phyloP scores from a whole-genome alignment of 106 monocot genomes.

The Posidonia australis region DNA sequence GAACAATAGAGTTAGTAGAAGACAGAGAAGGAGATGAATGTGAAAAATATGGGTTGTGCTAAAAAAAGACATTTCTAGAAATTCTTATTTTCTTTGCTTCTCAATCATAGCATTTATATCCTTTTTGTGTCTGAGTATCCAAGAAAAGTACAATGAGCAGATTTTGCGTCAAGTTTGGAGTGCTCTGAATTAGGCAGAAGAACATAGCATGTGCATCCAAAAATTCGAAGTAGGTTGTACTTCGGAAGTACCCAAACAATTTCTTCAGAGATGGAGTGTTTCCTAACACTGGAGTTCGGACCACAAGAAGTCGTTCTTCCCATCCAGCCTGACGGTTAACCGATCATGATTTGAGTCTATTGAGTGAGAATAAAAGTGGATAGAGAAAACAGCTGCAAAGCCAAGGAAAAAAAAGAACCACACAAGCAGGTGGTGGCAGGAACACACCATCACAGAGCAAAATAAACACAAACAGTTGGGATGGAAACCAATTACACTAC shows the following conservation, averaged over 20 bases:
- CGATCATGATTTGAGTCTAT: too few relatives aligned
- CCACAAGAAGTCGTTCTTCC: not conserved
- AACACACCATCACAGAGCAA: too few relatives aligned
- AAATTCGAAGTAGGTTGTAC: conserved; percentile 4
- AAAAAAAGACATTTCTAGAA: conserved; percentile 15
- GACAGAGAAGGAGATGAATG: too few relatives aligned
- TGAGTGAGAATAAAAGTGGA: too few relatives aligned
- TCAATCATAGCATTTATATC: conserved; percentile 7
- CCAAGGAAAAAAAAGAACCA: too few relatives aligned
- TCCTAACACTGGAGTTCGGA: not conserved
- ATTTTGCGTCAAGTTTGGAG: conserved; percentile 6
- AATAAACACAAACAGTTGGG: too few relatives aligned
- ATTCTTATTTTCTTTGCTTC: conserved; percentile 5
- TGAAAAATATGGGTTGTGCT: not conserved
- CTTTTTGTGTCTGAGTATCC: conserved; percentile 7
- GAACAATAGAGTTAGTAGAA: too few relatives aligned
- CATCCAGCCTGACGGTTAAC: too few relatives aligned
- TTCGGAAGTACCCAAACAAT: not conserved
- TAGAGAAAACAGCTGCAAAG: too few relatives aligned
- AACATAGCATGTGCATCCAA: conserved; percentile 4
- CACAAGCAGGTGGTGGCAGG: too few relatives aligned
- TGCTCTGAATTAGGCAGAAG: not conserved
- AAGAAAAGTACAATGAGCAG: conserved; percentile 9
- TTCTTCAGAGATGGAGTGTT: not conserved
- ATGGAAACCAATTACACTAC: too few relatives aligned